Base-by-base conservation (phyloP, 2,329 filamentous ascomycete genomes). In the Thelonectria olida region DNA sequence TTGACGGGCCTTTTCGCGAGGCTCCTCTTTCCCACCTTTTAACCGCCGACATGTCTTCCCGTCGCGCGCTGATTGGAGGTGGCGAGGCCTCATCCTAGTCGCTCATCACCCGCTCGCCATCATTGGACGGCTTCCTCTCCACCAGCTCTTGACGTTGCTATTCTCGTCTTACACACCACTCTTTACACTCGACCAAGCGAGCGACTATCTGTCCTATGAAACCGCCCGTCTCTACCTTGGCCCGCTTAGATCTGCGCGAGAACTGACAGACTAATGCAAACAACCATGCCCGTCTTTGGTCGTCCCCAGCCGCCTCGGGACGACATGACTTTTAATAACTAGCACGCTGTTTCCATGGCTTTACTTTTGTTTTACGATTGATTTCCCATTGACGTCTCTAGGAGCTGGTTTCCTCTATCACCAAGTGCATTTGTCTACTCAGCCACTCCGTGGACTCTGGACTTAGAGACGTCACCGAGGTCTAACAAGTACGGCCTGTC, bases 151-250 rank as follows among this genome's bases (percentile, higher is more conserved):
- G 19, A 7, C 9, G 31, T 41, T 52, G 34, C 49, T 52, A 52
- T 52, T 52, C 49, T 39, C 34, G 49, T 45, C 47, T 34, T 34
- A 19, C 27, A 34, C 47, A 34, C 19, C 9, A 23, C 15, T 19
- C 10, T 48, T 31, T 48, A 5, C 44, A 25, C 44, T 27, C n/a
- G 17, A 3, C 23, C 4, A 17, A 12, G 23, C 34, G 45, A 48
- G 48, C 61, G 54, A 58, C 50, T 58, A 50, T 64, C 50, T 36
- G 38, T 38, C 61, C 61, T 64, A 61, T 64, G 58, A 61, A 50
- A 56, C 48, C 42, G 27, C 13, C 17, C 41, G 34, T 39, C 50
- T 23, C 58, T 36, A 34, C 13, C 23, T 27, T 58, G 27, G 39
- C 49, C 41, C 49, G 47, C 48, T 20, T 31, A 62, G 25, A 48